Base-by-base conservation (phyloP, 1,284 basidiomycete genomes). In the Naganishia sp. region DNA sequence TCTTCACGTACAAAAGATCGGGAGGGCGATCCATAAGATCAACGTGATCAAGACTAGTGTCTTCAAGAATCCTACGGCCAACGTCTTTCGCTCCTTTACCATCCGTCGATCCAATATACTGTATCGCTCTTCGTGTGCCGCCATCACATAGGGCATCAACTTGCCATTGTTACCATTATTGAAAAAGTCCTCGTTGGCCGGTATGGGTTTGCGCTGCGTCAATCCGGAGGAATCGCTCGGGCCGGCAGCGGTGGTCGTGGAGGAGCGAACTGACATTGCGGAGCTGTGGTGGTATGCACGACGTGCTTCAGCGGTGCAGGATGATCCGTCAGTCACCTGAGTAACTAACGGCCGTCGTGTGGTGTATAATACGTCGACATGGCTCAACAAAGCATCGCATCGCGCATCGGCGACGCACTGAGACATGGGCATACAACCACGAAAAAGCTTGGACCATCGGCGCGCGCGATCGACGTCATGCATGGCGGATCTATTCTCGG, bases 1-100 rank as follows among this genome's bases (percentile, higher is more conserved):
- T 39, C 6, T 67, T 71, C 23, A 73, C 75, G 42, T 73, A 75
- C 75, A 78, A 68, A 78, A 78, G 39, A 78, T 72, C 15, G 73
- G 70, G n/a, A 78, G 68, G 45, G 71, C 74, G 46, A 72, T 66
- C 75, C 75, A 78, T 0, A 76, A 63, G 55, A 71, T 72, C 15
- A 75, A 33, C 2, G 73, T 73, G 64, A 77, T 71, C 56, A 75
- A 63, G 0, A 25, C 43, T 43, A 66, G 25, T 18, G 56, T 54
- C 49, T 60, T 52, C 39, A 59, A 33, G 6, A 55, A 50, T 18
- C 55, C 53, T 42, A 56, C 4, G 2, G 54, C 63, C 33, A 65
- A 39, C 5, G 54, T 65, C 54, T 56, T 65, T 33, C 63, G 45
- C 42, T 65, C 63, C 54, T 65, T 65, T 31, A 23, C 33, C 33